Evolutionary conservation across 371 early-diverging fungal species (phyloP).

Genomic region (Rhizopus arrhizus): DNA sequence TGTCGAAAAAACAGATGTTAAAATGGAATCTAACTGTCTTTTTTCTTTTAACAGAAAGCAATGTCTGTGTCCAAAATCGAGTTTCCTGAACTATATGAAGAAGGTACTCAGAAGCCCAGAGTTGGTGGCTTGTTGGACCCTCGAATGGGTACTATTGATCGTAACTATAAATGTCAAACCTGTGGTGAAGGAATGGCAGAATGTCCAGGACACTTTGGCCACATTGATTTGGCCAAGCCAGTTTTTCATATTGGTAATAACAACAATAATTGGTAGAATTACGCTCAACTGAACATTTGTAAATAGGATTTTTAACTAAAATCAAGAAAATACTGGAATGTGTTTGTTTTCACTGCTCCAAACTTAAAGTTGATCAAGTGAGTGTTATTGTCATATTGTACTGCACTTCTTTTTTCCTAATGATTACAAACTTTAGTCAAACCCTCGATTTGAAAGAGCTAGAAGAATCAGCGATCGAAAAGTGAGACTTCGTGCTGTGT

Average conservation of each 20-base stretch:
- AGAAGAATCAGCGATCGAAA: conserved; percentile 76
- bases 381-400: conserved; percentile 21
- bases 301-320: conserved; percentile 73
- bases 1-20: conserved; percentile 19
- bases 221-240: conserved; percentile 98
- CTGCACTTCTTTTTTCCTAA: conserved; percentile 3
- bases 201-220: conserved; percentile 99
- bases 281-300: neutral
- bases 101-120: conserved; percentile 86
- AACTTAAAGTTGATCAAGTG: conserved; percentile 87
- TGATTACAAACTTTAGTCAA: conserved; percentile 45
- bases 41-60: conserved; percentile 69
- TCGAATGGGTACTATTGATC: conserved; percentile 98
- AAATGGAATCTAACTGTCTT: conserved; percentile 11
- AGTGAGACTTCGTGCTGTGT: conserved; percentile 83
- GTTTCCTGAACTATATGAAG: conserved; percentile 95
- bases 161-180: conserved; percentile 97
- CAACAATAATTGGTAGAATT: neutral
- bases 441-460: conserved; percentile 75
- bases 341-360: conserved; percentile 98
- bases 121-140: conserved; percentile 94
- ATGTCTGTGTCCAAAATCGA: conserved; percentile 97
- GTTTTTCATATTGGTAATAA: conserved; percentile 88
- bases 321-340: conserved; percentile 99
- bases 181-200: conserved; percentile 96